Evolutionary conservation across 371 early-diverging fungal genomes (phyloP), one percentile per base, ranked within the genome.

Genomic region (Catenaria anguillulae): DNA sequence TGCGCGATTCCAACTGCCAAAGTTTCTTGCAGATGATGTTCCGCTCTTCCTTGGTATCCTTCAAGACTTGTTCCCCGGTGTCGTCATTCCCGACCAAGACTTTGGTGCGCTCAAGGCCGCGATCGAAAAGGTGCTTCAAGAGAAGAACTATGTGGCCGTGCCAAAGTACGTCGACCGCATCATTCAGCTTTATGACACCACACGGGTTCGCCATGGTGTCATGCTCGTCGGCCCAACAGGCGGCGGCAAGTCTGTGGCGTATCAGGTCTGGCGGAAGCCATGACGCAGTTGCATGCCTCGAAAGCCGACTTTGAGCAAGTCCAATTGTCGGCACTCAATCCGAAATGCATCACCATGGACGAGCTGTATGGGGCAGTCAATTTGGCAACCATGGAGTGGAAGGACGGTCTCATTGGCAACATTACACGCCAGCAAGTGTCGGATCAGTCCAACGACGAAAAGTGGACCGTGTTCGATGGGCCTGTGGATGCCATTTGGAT

Each of bases 401-500:
- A 72, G 58, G 81, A 80, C 62, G 81, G 81, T 3, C 56, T 80
- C 21, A 76, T 80, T 46, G 80, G 80, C 1, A 58, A 46, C 35
- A 67, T 76, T 10, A 75, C 77, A 60, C 64, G 80, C n/a, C 70
- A 63, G 60, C 80, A 80, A 67, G 80, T 80, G n/a, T 67, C 71
- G 15, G 78, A 77, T 36, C 67, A 62, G 61, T 65, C 70, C 37
- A 66, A 63, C 2, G 78, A 77, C 58, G 80, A 80, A 42, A 80
- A 80, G 52, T 82, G 80, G 81, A 81, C 81, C 19, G 76, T 84
- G 3, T 77, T 75, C 61, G 84, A 84, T 65, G 81, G 82, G 8
- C 80, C 78, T n/a, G 75, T 81, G 19, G 78, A 80, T 60, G 79
- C 81, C 8, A 70, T 77, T 0, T 84, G 84, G 84, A 81, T 84